Evolutionary conservation across 2,329 filamentous ascomycete genomes (phyloP).

Genomic region (Bipolaris zeicola): DNA sequence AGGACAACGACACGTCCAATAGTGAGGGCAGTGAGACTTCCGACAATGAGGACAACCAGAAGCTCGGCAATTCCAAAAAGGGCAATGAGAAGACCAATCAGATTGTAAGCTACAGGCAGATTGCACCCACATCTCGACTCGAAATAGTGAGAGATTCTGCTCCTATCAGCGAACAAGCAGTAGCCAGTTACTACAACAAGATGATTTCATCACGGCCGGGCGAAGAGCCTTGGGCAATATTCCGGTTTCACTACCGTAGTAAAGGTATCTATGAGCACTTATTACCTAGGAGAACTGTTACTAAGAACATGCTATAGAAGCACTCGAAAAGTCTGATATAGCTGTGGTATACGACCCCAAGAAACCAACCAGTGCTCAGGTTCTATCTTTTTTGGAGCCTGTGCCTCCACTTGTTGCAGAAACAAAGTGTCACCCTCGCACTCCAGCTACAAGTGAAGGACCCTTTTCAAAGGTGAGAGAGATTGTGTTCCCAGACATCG

Average conservation of each 20-base stretch:
- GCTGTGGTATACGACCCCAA: constrained; percentile 14
- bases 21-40: too few relatives aligned
- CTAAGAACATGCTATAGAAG: constrained; percentile 14
- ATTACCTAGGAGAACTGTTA: background rate
- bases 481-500: too few relatives aligned
- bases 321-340: constrained; percentile 19
- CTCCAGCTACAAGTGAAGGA: constrained; percentile 10
- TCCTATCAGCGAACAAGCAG: constrained; percentile 11
- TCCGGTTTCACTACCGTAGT: constrained; percentile 51
- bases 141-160: constrained; percentile 24
- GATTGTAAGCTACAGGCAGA: constrained; percentile 16
- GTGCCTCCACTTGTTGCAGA: constrained; percentile 17
- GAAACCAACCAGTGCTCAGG: constrained; percentile 8
- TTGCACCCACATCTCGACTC: constrained; percentile 33
- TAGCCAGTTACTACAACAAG: background rate
- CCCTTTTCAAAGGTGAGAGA: constrained; percentile 18
- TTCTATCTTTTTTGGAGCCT: constrained; percentile 24
- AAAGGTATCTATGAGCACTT: constrained; percentile 16
- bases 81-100: background rate
- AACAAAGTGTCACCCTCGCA: constrained; percentile 10
- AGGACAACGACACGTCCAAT: too few relatives aligned
- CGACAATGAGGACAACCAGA: too few relatives aligned
- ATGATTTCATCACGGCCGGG: constrained; percentile 37
- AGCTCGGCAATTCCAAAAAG: too few relatives aligned
- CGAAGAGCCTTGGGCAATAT: constrained; percentile 46